phyloP scores from a whole-genome alignment of 2,329 filamentous ascomycete species.

The Exophiala bonariae region DNA sequence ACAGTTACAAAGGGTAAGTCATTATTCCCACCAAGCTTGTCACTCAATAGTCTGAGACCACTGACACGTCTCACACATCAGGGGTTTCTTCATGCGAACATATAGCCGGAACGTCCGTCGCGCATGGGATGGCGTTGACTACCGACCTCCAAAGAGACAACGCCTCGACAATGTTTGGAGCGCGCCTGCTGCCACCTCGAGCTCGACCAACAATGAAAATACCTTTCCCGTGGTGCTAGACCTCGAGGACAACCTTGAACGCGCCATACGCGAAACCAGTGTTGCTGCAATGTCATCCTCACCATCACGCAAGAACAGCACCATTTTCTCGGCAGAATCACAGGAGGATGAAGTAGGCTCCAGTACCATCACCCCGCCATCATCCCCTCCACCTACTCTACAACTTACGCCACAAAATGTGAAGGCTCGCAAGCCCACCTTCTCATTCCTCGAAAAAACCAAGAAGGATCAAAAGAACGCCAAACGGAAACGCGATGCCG shows the following conservation, averaged over 20 bases:
- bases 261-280: constrained; percentile 50
- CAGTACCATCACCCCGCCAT: constrained; percentile 51
- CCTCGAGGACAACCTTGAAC: constrained; percentile 46
- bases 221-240: constrained; percentile 30
- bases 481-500: constrained; percentile 43
- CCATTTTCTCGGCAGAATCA: constrained; percentile 44
- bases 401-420: constrained; percentile 43
- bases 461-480: constrained; percentile 23
- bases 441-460: constrained; percentile 44
- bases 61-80: constrained; percentile 25
- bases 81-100: constrained; percentile 51
- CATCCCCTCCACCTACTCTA: constrained; percentile 48
- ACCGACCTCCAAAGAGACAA: constrained; percentile 45
- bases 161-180: constrained; percentile 38
- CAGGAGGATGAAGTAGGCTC: constrained; percentile 36
- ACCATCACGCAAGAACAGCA: constrained; percentile 47
- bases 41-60: constrained; percentile 8
- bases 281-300: constrained; percentile 44
- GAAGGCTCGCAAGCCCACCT: constrained; percentile 50
- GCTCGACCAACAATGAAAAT: constrained; percentile 28
- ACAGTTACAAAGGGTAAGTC: constrained; percentile 50
- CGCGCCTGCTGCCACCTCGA: constrained; percentile 14
- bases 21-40: not conserved
- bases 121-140: constrained; percentile 47
- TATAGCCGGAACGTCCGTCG: constrained; percentile 50